These are phyloP conservation scores for Yamadazyma diospyri DNA, from an alignment of 1,139 yeast genomes.

Conservation along the genomic window DNA sequence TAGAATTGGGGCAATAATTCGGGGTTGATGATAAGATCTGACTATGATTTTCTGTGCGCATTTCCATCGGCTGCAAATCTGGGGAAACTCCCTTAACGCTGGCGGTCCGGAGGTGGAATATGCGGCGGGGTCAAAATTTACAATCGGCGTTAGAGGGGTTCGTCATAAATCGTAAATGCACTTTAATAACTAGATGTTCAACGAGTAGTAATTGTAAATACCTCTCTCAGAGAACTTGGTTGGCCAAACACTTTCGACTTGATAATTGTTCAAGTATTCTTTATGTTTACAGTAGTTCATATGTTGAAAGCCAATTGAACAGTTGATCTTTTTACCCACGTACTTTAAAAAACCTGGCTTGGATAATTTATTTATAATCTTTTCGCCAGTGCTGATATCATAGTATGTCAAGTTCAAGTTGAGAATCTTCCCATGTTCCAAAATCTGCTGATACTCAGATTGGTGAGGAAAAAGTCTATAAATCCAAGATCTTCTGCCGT, in stretches of 20 bases:
- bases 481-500: conserved; percentile 84
- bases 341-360: conserved; percentile 60
- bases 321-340: conserved; percentile 61
- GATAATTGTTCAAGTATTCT: conserved; percentile 22
- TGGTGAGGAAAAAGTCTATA: conserved; percentile 46
- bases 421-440: conserved; percentile 15
- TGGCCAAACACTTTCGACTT: conserved; percentile 57
- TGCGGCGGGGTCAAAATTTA: no score
- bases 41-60: not conserved
- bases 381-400: conserved; percentile 66
- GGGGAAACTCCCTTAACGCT: no score
- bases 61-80: not conserved
- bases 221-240: conserved; percentile 64
- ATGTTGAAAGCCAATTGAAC: conserved; percentile 51
- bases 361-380: conserved; percentile 50
- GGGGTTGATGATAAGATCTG: not conserved
- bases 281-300: conserved; percentile 34
- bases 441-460: conserved; percentile 30
- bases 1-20: no score
- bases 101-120: no score
- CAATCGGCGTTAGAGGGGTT: no score
- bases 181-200: conserved; percentile 25
- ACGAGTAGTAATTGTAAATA: conserved; percentile 66
- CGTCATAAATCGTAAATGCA: not conserved
- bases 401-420: conserved; percentile 45